phyloP scores from a whole-genome alignment of 805 yeast species.

The Hanseniaspora lindneri region DNA sequence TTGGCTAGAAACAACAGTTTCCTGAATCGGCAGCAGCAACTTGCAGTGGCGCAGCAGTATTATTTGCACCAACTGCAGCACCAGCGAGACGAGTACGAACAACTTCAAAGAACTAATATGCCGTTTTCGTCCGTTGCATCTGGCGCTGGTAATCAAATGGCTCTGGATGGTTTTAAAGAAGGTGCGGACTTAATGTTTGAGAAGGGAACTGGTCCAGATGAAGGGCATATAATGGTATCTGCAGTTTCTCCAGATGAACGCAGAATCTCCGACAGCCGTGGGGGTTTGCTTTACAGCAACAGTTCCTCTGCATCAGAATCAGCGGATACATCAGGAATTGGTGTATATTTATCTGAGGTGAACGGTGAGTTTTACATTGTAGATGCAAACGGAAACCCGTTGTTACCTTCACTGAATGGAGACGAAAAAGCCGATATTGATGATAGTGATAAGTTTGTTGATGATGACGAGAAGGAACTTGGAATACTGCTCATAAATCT shows the following conservation, averaged over 20 bases:
- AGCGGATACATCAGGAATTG: constrained; percentile 9
- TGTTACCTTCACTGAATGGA: constrained; percentile 19
- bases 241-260: neutral
- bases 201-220: constrained; percentile 5
- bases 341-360: constrained; percentile 12
- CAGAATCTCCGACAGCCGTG: neutral
- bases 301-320: neutral
- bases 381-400: constrained; percentile 17
- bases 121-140: neutral
- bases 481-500: neutral
- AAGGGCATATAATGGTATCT: constrained; percentile 12
- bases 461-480: constrained; percentile 13
- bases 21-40: constrained; percentile 1
- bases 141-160: constrained; percentile 13
- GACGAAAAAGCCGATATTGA: neutral
- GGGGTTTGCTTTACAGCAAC: neutral
- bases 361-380: constrained; percentile 17
- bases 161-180: constrained; percentile 8
- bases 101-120: neutral
- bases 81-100: constrained; percentile 6
- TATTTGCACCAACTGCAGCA: constrained; percentile 8
- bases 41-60: constrained; percentile 10
- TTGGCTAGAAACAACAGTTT: neutral
- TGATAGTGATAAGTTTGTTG: neutral
- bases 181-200: constrained; percentile 10